A percentile compares a stretch with the other conserved stretches of the same genome.
These are phyloP conservation scores for Pugionium cornutum DNA, from an alignment of 345 rosid species.

Conservation along the genomic window DNA sequence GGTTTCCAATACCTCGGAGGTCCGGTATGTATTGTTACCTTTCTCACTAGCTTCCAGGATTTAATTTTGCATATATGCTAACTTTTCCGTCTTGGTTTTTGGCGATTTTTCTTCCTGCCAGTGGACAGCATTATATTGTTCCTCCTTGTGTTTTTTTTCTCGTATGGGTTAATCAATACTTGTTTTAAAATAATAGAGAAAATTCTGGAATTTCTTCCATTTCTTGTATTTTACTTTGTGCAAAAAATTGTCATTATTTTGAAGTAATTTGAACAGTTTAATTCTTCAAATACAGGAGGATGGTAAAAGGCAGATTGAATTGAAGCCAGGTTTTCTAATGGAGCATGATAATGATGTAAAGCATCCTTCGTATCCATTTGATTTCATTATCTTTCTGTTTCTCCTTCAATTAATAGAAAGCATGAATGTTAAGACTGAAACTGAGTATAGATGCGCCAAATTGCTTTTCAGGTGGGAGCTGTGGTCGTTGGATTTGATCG, in stretches of 20 bases:
- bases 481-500: conserved; percentile 96
- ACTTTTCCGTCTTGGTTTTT: neutral
- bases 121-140: neutral
- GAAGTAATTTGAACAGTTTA: neutral
- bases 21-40: conserved; percentile 62
- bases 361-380: conserved; percentile 15
- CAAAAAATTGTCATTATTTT: conserved; percentile 4
- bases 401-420: conserved; percentile 1
- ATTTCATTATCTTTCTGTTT: conserved; percentile 1
- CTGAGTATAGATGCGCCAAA: conserved; percentile 11
- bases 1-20: conserved; percentile 95
- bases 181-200: neutral
- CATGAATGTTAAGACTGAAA: conserved; percentile 6
- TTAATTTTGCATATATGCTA: neutral
- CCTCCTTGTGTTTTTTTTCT: neutral
- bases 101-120: neutral
- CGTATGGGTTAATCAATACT: neutral
- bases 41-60: conserved; percentile 17
- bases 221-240: neutral
- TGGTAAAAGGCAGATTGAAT: conserved; percentile 67
- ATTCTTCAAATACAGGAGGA: conserved; percentile 58
- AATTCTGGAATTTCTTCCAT: conserved; percentile 15
- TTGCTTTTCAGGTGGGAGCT: conserved; percentile 77
- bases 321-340: conserved; percentile 76
- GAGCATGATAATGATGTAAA: conserved; percentile 86